Evolutionary conservation across 2,329 filamentous ascomycete genomes (phyloP).

Genomic region (Aspergillus viridinutans): DNA sequence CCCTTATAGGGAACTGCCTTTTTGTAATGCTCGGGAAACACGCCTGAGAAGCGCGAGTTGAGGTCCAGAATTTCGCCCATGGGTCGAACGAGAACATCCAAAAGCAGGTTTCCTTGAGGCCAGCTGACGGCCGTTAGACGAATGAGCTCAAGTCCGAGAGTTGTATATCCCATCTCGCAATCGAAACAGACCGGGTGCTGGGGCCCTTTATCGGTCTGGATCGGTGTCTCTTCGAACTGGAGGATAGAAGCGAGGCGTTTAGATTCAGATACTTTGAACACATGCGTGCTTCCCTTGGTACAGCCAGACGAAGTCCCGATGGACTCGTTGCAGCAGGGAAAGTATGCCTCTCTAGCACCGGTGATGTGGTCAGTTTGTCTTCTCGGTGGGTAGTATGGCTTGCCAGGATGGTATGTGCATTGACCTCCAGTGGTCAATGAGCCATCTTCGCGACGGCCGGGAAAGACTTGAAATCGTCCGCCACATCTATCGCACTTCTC

Average conservation of each 20-base stretch:
- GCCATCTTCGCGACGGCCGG: conserved; percentile 72
- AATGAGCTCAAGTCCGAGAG: conserved; percentile 80
- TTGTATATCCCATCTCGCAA: conserved; percentile 97
- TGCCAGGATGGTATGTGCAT: conserved; percentile 79
- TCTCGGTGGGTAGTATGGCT: conserved; percentile 56
- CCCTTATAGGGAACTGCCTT: conserved; percentile 57
- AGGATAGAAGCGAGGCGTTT: conserved; percentile 73
- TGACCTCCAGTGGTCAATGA: conserved; percentile 70
- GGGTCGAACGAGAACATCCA: conserved; percentile 83
- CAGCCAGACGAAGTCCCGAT: conserved; percentile 73
- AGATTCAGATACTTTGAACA: conserved; percentile 76
- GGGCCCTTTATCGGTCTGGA: conserved; percentile 26
- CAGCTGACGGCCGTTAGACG: conserved; percentile 85
- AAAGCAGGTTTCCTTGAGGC: conserved; percentile 68
- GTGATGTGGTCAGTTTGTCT: conserved; percentile 54
- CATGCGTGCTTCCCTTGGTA: conserved; percentile 66
- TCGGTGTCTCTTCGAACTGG: conserved; percentile 74
- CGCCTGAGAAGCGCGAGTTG: conserved; percentile 88
- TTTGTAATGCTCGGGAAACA: conserved; percentile 71
- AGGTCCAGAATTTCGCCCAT: conserved; percentile 81
- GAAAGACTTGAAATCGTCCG: conserved; percentile 86
- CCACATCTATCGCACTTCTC: conserved; percentile 86
- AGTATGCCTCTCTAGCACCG: conserved; percentile 58
- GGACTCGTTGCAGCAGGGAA: conserved; percentile 72
- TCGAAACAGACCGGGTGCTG: conserved; percentile 70